A percentile compares a stretch with the other conserved stretches of the same genome.
phyloP scores from a whole-genome alignment of 495 filamentous ascomycete species.

The Neurospora pannonica region DNA sequence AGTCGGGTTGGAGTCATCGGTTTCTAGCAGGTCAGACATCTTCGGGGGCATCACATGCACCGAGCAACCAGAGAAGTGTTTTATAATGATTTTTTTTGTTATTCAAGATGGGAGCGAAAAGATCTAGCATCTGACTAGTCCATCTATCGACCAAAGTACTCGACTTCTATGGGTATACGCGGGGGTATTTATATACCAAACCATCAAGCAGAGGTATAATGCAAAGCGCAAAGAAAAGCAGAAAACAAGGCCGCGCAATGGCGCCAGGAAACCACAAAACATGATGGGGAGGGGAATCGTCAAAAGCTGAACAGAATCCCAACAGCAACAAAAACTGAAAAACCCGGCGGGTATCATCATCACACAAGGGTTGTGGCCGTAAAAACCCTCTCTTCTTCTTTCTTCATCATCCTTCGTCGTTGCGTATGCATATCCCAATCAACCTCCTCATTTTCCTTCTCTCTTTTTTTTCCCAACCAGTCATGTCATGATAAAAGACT shows the following conservation, averaged over 20 bases:
- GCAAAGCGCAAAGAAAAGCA: background rate
- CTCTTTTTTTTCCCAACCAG: background rate
- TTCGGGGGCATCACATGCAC: background rate
- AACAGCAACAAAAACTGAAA: background rate
- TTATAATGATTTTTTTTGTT: background rate
- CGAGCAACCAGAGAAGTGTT: background rate
- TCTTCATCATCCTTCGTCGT: background rate
- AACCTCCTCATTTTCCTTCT: background rate
- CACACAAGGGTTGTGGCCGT: background rate
- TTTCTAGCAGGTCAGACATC: background rate
- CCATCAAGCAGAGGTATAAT: background rate
- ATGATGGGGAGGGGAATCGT: background rate
- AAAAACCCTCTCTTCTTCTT: background rate
- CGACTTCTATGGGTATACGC: background rate
- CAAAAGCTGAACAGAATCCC: background rate
- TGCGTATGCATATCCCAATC: background rate
- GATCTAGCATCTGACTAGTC: background rate
- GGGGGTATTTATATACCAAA: background rate
- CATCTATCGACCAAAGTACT: background rate
- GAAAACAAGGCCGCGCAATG: background rate
- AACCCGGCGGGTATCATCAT: background rate
- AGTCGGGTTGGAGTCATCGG: background rate
- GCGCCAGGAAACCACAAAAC: background rate
- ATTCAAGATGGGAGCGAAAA: background rate
- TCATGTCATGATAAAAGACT: background rate